Conservation (phyloP, 2,329 filamentous ascomycete genomes). For the Didymella arachidicola region DNA sequence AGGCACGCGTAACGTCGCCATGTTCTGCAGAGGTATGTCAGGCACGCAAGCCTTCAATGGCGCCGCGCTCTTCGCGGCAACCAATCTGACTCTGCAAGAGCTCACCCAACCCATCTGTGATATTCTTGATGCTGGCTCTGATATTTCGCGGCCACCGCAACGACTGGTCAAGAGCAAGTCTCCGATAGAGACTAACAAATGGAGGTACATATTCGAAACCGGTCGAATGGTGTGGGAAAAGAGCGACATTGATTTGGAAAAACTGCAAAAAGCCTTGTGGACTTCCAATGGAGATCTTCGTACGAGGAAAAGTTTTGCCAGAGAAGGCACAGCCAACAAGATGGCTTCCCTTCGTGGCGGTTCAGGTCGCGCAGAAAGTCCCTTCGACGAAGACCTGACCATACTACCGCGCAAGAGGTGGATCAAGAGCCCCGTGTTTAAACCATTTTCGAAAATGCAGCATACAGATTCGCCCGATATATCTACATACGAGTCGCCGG, state of each 20-base stretch:
- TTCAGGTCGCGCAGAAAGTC: not conserved
- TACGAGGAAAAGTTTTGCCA: not conserved
- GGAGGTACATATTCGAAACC: not conserved
- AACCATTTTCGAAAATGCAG: not conserved
- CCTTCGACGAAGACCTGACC: not conserved
- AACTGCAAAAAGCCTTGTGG: not conserved
- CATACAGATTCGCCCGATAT: not conserved
- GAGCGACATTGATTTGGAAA: not conserved
- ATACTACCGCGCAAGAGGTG: not conserved
- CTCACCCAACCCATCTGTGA: not conserved
- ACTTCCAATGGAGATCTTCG: not conserved
- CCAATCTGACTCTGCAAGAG: not conserved
- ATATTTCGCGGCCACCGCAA: not conserved
- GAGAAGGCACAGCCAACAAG: not conserved
- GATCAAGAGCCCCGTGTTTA: too few relatives aligned
- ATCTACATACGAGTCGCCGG: not conserved
- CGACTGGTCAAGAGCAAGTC: not conserved
- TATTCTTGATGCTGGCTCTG: not conserved
- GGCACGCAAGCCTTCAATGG: constrained; percentile 29
- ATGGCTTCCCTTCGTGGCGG: not conserved
- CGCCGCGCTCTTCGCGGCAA: constrained; percentile 22
- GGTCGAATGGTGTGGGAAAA: not conserved
- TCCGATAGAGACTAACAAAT: not conserved
- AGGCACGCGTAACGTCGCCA: constrained; percentile 19
- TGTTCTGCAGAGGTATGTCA: constrained; percentile 25